A percentile compares a stretch with the other conserved stretches of the same genome.
phyloP scores from a whole-genome alignment of 352 stramenopile species.

The Globisporangium echinulatum region DNA sequence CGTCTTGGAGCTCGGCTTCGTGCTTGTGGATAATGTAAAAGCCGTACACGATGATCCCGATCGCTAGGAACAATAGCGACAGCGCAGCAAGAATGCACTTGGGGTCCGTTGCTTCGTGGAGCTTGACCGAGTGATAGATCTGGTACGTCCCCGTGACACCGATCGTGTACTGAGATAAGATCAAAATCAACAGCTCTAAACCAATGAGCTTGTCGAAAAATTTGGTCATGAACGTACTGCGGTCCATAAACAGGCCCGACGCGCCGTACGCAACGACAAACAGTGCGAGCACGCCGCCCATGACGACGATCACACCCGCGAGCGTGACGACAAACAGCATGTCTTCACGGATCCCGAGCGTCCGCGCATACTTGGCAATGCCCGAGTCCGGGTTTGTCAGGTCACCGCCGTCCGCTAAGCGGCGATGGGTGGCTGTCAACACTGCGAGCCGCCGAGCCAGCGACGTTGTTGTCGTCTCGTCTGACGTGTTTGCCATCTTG shows the following conservation, averaged over 20 bases:
- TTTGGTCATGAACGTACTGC: conserved; percentile 61
- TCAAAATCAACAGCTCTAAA: conserved; percentile 59
- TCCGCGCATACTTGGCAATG: conserved; percentile 70
- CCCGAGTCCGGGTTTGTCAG: conserved; percentile 26
- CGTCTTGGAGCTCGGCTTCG: conserved; percentile 66
- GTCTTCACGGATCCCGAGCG: conserved; percentile 62
- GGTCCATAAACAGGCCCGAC: conserved; percentile 55
- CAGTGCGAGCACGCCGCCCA: conserved; percentile 52
- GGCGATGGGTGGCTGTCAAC: not conserved
- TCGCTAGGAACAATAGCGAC: conserved; percentile 55
- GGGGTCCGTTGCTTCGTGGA: conserved; percentile 40
- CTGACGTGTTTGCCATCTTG: conserved; percentile 30
- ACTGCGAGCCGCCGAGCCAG: not conserved
- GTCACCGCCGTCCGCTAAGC: conserved; percentile 5
- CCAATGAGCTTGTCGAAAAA: conserved; percentile 86
- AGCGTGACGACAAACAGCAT: conserved; percentile 82
- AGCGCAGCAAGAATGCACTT: conserved; percentile 61
- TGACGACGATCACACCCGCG: conserved; percentile 67
- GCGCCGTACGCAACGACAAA: conserved; percentile 58
- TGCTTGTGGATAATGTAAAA: conserved; percentile 67
- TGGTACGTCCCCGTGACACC: conserved; percentile 80
- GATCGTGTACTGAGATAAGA: conserved; percentile 83
- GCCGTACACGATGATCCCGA: conserved; percentile 76
- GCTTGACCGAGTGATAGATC: conserved; percentile 70
- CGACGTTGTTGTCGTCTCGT: not conserved